Conservation (phyloP, 345 rosid species). For the Gossypium rotundifolium region DNA sequence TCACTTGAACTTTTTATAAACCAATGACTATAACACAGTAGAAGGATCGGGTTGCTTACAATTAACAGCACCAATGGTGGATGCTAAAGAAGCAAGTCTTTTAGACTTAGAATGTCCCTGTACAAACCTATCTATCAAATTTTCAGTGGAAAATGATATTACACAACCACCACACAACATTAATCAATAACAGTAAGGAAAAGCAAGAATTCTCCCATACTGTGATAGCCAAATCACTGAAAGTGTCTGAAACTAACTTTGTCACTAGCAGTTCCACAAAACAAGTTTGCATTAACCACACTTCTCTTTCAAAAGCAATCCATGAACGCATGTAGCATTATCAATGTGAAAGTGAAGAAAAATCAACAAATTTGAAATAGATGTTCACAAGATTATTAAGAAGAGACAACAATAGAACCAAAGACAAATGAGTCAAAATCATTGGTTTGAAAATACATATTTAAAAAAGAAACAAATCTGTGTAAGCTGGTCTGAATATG, state of each 20-base stretch:
- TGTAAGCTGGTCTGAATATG: background rate
- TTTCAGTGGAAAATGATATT: slow-evolving; percentile 6
- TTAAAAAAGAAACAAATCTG: background rate
- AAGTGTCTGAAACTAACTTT: background rate
- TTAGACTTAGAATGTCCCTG: slow-evolving; percentile 49
- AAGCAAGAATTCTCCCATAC: background rate
- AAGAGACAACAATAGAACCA: background rate
- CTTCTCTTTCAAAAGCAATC: background rate
- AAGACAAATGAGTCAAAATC: background rate
- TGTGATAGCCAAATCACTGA: background rate
- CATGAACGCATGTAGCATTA: background rate
- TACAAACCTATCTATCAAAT: slow-evolving; percentile 15
- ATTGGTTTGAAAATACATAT: no score
- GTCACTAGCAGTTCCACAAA: background rate
- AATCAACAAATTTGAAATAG: background rate
- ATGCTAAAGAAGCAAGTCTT: slow-evolving; percentile 38
- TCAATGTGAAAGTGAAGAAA: background rate
- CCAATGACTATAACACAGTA: background rate
- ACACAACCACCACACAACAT: background rate
- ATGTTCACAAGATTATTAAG: background rate
- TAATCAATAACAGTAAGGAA: background rate
- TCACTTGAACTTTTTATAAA: background rate
- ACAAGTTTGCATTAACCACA: background rate
- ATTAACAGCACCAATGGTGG: slow-evolving; percentile 38
- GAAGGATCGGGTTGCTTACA: slow-evolving; percentile 29